These are phyloP conservation scores for Pichia cactophila DNA, from an alignment of 1,139 yeast genomes.

Conservation along the genomic window DNA sequence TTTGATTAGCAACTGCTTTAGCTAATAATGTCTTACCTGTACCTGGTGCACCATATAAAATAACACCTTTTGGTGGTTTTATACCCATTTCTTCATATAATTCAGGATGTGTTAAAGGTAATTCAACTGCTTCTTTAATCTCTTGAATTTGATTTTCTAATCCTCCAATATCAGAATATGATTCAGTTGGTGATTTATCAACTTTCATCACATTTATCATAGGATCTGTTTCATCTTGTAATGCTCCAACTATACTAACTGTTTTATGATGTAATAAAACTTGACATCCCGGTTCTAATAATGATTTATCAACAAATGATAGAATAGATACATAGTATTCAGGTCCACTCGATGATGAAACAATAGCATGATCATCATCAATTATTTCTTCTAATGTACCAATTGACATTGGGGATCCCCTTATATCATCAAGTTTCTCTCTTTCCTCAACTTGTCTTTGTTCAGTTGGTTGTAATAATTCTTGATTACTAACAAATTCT, in stretches of 20 bases:
- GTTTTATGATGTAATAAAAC: constrained; percentile 93
- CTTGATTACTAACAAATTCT: constrained; percentile 93
- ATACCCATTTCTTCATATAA: constrained; percentile 98
- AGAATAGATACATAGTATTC: constrained; percentile 93
- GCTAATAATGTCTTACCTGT: constrained; percentile 97
- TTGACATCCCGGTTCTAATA: constrained; percentile 97
- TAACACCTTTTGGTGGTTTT: constrained; percentile 98
- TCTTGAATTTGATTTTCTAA: constrained; percentile 94
- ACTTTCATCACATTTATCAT: constrained; percentile 97
- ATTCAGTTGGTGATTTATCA: constrained; percentile 92
- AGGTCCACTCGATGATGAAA: constrained; percentile 91
- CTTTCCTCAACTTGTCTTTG: constrained; percentile 95
- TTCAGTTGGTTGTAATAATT: constrained; percentile 90
- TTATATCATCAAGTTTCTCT: constrained; percentile 86
- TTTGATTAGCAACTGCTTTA: constrained; percentile 97
- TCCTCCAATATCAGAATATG: constrained; percentile 97
- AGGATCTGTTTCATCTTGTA: constrained; percentile 96
- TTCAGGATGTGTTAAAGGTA: constrained; percentile 96
- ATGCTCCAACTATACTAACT: constrained; percentile 88
- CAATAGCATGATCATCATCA: constrained; percentile 98
- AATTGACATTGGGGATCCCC: constrained; percentile 95
- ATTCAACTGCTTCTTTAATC: constrained; percentile 94
- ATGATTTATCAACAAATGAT: constrained; percentile 96
- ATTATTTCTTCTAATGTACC: constrained; percentile 96
- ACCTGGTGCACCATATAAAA: constrained; percentile 97